phyloP scores from a whole-genome alignment of 306 rosid species.

The Inga laurina region DNA sequence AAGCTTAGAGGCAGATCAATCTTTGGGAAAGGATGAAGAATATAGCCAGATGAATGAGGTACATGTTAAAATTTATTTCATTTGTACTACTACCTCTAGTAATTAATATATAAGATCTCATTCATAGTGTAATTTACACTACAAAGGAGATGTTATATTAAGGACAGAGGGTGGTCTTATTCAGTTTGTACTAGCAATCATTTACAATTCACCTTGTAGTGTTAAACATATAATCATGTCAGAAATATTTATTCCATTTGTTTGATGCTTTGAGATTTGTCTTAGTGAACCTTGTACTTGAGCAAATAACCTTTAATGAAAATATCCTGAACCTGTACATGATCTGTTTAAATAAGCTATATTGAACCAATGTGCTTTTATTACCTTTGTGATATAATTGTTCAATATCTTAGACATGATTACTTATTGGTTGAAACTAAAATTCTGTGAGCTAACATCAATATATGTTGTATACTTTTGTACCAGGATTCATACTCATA shows the following conservation, averaged over 20 bases:
- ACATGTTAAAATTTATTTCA: neutral
- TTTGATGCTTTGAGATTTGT: neutral
- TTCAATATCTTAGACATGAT: neutral
- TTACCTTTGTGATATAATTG: neutral
- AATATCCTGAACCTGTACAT: no score
- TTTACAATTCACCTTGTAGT: neutral
- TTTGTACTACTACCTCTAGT: neutral
- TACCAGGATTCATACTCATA: constrained; percentile 39
- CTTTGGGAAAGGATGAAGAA: constrained; percentile 22
- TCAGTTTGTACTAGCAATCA: neutral
- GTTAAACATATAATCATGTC: neutral
- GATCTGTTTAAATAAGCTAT: neutral
- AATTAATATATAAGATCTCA: no score
- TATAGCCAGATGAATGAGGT: constrained; percentile 39
- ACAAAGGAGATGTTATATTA: no score
- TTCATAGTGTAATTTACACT: no score
- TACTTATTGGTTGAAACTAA: neutral
- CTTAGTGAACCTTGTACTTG: neutral
- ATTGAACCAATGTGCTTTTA: neutral
- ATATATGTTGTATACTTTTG: neutral
- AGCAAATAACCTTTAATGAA: no score
- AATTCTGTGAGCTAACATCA: neutral
- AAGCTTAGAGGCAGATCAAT: constrained; percentile 14
- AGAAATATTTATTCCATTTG: neutral
- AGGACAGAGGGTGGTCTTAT: neutral